Conservation (phyloP, 2,329 filamentous ascomycete genomes). For the Colletotrichum chlorophyti region DNA sequence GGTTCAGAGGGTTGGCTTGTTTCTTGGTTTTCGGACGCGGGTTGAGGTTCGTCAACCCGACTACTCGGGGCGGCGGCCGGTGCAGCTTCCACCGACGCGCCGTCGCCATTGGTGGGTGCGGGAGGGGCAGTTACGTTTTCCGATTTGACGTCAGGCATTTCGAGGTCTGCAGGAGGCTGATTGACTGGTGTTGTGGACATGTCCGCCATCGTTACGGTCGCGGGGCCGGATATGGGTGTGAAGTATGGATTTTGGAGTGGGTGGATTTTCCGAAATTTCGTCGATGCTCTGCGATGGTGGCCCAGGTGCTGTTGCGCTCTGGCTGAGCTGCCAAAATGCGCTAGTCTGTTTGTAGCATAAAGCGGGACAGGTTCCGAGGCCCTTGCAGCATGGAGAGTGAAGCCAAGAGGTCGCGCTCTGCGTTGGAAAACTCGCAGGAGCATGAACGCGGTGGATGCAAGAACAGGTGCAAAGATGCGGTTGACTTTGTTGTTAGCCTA, state of each 20-base stretch:
- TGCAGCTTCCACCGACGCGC: background rate
- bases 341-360: background rate
- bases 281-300: constrained; percentile 13
- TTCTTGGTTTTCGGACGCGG: background rate
- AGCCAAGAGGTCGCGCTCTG: constrained; percentile 8
- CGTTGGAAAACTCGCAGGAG: background rate
- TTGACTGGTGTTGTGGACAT: background rate
- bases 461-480: too few species aligned
- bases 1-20: background rate
- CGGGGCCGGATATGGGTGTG: background rate
- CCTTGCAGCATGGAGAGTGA: background rate
- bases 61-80: background rate
- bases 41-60: constrained; percentile 1
- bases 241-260: constrained; percentile 20
- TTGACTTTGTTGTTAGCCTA: too few species aligned
- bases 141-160: background rate
- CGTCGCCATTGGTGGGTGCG: constrained; percentile 10
- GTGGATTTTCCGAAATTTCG: constrained; percentile 27
- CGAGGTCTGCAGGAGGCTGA: background rate
- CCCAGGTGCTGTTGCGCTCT: constrained; percentile 7
- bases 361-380: constrained; percentile 1
- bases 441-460: background rate
- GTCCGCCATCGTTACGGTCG: constrained; percentile 11
- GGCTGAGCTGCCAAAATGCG: background rate
- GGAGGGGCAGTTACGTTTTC: background rate